Base-by-base conservation (phyloP, 2,329 filamentous ascomycete species). In the Aspergillus pseudoglaucus region DNA sequence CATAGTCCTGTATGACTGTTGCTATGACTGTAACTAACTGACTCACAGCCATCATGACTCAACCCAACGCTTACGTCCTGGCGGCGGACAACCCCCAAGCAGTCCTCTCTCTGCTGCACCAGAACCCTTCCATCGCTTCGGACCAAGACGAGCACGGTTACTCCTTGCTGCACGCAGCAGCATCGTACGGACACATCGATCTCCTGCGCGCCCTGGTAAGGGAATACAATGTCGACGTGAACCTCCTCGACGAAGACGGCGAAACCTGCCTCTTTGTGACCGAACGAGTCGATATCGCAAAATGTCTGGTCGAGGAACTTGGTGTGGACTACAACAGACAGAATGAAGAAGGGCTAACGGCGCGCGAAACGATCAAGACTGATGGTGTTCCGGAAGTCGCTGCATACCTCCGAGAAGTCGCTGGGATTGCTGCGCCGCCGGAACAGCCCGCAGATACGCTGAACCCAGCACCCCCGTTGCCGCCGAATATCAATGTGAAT, bases 191-290 rank as follows among this genome's bases (percentile, higher is more conserved):
- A 64, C 90, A 97, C 64, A 72, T 88, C 32, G 81, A 87, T 47
- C 82, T 98, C 14, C 78, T 96, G 14, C 84, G 87, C 37, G 70
- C 81, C 0, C 78, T 98, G 5, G 76, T 95, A 23, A 75, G 75
- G 42, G 87, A 91, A 30, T 88, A 90, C 69, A 71, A 82, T 10
- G 90, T 91, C 20, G 75, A 90, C 51, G 80, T 90, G 42, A 85
- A 96, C 64, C 74, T 96, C 45, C 81, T 80, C 56, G 93, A 98
- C 64, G 88, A 95, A 66, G 93, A 98, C 65, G 81, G 84, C 48
- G 93, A 98, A 71, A 96, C 91, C 1, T 87, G 91, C n/a, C 75
- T 98, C 4, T 98, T 95, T 63, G 88, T 90, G n/a, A 83, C 84
- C 23, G 93, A 98, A 69, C 88, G 82, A 0, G 75, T 86, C 43